Conservation (phyloP, 148 eudicot species). For the Camellia lanceoleosa region DNA sequence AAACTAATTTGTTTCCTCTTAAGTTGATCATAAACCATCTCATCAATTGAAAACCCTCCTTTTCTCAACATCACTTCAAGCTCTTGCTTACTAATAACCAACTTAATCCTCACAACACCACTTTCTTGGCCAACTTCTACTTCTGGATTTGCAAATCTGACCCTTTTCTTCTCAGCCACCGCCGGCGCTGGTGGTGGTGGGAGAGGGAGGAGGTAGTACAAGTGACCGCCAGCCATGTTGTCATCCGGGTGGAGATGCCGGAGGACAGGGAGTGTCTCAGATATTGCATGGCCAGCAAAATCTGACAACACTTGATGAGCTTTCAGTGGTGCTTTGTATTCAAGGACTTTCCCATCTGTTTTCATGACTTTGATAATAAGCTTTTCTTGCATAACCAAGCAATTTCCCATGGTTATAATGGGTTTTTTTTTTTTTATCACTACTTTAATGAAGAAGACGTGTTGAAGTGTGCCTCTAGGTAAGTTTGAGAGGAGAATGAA, state of each 20-base stretch:
- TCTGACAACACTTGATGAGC: slow-evolving; percentile 42
- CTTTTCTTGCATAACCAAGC: slow-evolving; percentile 43
- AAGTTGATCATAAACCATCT: slow-evolving; percentile 31
- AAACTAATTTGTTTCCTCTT: slow-evolving; percentile 20
- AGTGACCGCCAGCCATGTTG: slow-evolving; percentile 30
- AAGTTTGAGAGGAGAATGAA: slow-evolving; percentile 15
- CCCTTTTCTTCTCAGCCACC: slow-evolving; percentile 26
- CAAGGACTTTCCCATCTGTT: slow-evolving; percentile 44
- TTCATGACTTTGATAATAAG: slow-evolving; percentile 31
- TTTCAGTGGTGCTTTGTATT: slow-evolving; percentile 40
- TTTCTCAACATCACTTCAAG: slow-evolving; percentile 49
- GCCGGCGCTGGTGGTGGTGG: slow-evolving; percentile 11
- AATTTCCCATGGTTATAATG: slow-evolving; percentile 54
- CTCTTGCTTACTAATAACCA: slow-evolving; percentile 65
- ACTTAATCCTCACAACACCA: slow-evolving; percentile 51
- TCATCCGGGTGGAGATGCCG: slow-evolving; percentile 31
- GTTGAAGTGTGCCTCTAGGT: not conserved
- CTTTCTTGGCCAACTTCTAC: slow-evolving; percentile 17
- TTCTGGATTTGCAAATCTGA: slow-evolving; percentile 24
- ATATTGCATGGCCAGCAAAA: slow-evolving; percentile 39
- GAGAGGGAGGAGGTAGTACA: slow-evolving; percentile 45
- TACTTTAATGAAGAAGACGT: not conserved
- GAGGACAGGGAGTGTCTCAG: slow-evolving; percentile 27
- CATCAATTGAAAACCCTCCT: slow-evolving; percentile 41
- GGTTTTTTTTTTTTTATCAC: too few species aligned